A percentile compares a stretch with the other conserved stretches of the same genome.
Conservation (phyloP, 2,329 filamentous ascomycete species). For the Hymenoscyphus linearis region DNA sequence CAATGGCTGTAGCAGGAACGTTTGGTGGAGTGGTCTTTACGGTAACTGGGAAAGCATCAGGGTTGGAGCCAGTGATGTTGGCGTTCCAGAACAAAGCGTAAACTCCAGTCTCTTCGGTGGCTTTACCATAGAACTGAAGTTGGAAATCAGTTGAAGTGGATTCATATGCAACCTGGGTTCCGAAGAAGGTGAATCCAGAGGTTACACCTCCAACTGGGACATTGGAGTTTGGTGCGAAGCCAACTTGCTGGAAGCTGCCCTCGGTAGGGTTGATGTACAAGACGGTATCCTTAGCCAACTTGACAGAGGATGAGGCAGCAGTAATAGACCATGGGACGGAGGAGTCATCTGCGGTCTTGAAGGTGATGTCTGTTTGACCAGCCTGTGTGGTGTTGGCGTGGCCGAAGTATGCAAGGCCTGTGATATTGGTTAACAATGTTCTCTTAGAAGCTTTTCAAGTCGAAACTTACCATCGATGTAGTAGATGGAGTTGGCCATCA, state of each 20-base stretch:
- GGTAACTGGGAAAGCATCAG: slow-evolving; percentile 17
- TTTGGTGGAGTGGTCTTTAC: slow-evolving; percentile 3
- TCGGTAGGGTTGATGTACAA: slow-evolving; percentile 27
- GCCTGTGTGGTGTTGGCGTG: slow-evolving; percentile 13
- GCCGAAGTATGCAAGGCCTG: slow-evolving; percentile 34
- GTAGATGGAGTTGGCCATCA: slow-evolving; percentile 30
- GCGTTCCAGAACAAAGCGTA: slow-evolving; percentile 27
- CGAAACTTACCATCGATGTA: slow-evolving; percentile 32
- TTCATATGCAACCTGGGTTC: slow-evolving; percentile 30
- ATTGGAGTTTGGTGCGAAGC: slow-evolving; percentile 25
- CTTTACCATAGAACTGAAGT: slow-evolving; percentile 24
- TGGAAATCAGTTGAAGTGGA: slow-evolving; percentile 19
- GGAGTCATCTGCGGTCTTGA: slow-evolving; percentile 21
- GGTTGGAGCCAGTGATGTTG: neutral
- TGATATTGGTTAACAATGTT: neutral
- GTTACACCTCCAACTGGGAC: slow-evolving; percentile 21
- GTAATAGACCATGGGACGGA: slow-evolving; percentile 22
- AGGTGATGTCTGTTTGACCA: slow-evolving; percentile 29
- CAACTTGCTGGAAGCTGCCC: slow-evolving; percentile 24
- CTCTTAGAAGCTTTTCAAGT: neutral
- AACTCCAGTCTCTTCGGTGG: slow-evolving; percentile 21
- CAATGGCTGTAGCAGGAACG: too few relatives aligned
- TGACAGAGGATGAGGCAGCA: slow-evolving; percentile 21
- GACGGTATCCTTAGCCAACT: slow-evolving; percentile 17
- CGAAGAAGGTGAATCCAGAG: slow-evolving; percentile 31